Base-by-base conservation (phyloP, 768 basidiomycete species). In the Tephrocybe sp. region DNA sequence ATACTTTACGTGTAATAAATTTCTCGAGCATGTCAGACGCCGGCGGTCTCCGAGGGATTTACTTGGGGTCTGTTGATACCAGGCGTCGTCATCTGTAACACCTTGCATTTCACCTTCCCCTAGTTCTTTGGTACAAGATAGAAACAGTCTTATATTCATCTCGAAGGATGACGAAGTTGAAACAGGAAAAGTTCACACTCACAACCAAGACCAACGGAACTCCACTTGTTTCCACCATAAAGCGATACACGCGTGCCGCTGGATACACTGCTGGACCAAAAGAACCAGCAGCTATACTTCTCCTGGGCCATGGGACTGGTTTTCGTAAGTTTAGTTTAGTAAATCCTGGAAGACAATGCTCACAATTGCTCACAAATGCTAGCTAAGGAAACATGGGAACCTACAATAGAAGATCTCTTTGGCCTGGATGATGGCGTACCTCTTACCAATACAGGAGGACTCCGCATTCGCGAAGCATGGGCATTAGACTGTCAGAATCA, bases 371-470 rank as follows among this genome's bases (percentile, higher is more conserved):
- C 4, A 17, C 17, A 3, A 3, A 22, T 26, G 23, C 12, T 42
- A 74, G 72, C 64, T 49, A 74, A 74, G 52, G 72, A 74, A 52
- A 65, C 54, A 1, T 74, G 72, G 72, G 72, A 74, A 43, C 70
- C 72, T 1, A 66, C 60, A 1, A 60, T 72, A 16, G 61, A 68
- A 16, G 62, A 62, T 33, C 45, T 73, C 2, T 71, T 71, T 34
- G 35, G 46, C 13, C 34, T 66, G 11, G 65, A 68, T n/a, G 50
- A 58, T 14, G 32, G 14, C 12, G 17, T 20, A 32, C n/a, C 43
- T 16, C 5, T 35, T 19, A 4, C 16, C 3, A 32, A 13, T 7
- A 16, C 39, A 35, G 41, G 48, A 19, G 33, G 34, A 4, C 32
- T 47, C 34, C 34, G 59, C 13, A 58, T 72, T 23, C 66, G 66